phyloP scores from a whole-genome alignment of 2,329 filamentous ascomycete species.

The Penicillium concentricum region DNA sequence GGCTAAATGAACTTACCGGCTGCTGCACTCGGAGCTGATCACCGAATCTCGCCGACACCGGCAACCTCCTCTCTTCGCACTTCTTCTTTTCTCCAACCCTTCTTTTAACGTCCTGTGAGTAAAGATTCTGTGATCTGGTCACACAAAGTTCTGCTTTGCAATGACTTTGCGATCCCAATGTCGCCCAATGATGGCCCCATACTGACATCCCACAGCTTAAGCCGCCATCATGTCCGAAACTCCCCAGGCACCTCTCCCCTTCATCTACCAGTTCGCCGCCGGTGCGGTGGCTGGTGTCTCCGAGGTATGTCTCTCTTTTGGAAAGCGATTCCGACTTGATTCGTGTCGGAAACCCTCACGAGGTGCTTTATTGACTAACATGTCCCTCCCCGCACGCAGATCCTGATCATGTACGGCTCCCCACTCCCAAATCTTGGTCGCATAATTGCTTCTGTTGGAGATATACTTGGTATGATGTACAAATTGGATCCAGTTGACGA shows the following conservation, averaged over 20 bases:
- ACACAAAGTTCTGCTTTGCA: background rate
- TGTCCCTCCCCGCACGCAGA: slow-evolving; percentile 24
- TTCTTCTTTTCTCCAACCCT: slow-evolving; percentile 2
- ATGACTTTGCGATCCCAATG: background rate
- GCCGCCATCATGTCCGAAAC: slow-evolving; percentile 56
- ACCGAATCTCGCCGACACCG: slow-evolving; percentile 26
- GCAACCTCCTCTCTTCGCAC: slow-evolving; percentile 5
- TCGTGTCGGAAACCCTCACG: background rate
- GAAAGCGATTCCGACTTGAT: background rate
- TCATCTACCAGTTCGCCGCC: slow-evolving; percentile 92
- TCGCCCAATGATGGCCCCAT: background rate
- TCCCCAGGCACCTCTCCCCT: slow-evolving; percentile 75
- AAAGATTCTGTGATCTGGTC: background rate
- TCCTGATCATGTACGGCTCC: slow-evolving; percentile 29
- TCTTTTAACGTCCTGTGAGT: slow-evolving; percentile 4
- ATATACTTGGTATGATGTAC: background rate
- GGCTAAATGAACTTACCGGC: slow-evolving; percentile 4
- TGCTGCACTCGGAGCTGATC: slow-evolving; percentile 11
- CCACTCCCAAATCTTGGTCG: background rate
- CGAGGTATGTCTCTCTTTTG: slow-evolving; percentile 65
- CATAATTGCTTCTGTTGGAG: background rate
- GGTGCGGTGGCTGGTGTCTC: slow-evolving; percentile 97
- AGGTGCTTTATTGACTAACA: slow-evolving; percentile 16
- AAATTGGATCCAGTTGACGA: slow-evolving; percentile 10
- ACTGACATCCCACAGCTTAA: slow-evolving; percentile 8